These are phyloP conservation scores for Pythium aristosporum DNA, from an alignment of 352 stramenopile species.

Conservation along the genomic window DNA sequence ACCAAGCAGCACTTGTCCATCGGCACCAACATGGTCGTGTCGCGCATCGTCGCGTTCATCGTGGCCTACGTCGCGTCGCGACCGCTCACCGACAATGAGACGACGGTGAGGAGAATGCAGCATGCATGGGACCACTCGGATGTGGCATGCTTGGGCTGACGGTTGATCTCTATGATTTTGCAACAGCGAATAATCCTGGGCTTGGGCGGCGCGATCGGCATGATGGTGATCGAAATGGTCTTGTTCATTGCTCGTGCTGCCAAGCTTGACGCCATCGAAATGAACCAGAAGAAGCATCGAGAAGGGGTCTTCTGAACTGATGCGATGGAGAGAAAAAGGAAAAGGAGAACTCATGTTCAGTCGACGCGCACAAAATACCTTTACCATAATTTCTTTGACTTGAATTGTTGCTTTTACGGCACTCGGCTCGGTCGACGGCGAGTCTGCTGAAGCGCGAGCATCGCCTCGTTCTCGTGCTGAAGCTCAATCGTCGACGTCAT, in stretches of 20 bases:
- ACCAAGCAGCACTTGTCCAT: constrained; percentile 79
- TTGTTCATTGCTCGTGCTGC: constrained; percentile 77
- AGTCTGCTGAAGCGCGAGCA: constrained; percentile 21
- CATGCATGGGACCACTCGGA: too few relatives aligned
- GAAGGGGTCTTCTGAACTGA: constrained; percentile 22
- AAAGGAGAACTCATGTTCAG: neutral
- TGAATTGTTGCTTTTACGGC: constrained; percentile 4
- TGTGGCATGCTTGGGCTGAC: too few relatives aligned
- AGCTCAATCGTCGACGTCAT: constrained; percentile 78
- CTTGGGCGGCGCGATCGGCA: constrained; percentile 68
- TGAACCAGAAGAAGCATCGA: constrained; percentile 17
- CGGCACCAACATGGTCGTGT: constrained; percentile 84
- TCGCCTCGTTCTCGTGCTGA: constrained; percentile 69
- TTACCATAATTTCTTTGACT: constrained; percentile 1
- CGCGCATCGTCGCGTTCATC: constrained; percentile 76
- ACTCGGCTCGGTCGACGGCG: neutral
- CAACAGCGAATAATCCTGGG: constrained; percentile 60
- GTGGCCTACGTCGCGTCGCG: constrained; percentile 74
- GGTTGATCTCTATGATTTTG: constrained; percentile 5
- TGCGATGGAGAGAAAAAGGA: neutral
- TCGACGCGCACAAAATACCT: neutral
- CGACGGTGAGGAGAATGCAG: constrained; percentile 41
- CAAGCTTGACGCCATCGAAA: constrained; percentile 66
- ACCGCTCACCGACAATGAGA: constrained; percentile 73
- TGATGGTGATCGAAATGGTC: constrained; percentile 90